Base-by-base conservation (phyloP, 2,329 filamentous ascomycete species). In the Hirsutella rhossiliensis region DNA sequence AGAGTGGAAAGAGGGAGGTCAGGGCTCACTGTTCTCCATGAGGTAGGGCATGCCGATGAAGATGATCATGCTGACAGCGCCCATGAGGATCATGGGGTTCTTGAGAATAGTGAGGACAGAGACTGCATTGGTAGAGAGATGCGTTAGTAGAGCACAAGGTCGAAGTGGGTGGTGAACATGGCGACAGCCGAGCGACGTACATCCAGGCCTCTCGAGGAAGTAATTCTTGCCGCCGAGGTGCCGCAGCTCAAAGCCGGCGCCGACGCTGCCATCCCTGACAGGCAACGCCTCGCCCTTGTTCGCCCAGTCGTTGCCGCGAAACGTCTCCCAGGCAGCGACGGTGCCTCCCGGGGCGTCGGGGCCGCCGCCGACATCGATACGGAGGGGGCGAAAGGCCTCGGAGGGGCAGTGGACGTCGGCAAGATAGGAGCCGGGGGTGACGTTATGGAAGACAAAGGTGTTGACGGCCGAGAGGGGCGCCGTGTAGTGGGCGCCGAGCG, bases 51-150 rank as follows among this genome's bases (percentile, higher is more conserved):
- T 87, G 52, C 89, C 89, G 55, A 97, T 75, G 50, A 95, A 88
- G 52, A 96, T 70, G 5, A 69, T 81, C 69, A 96, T 78, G 48
- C 82, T 87, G 34, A 92, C 80, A 30, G 94, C 65, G 5, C 84
- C 88, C 70, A 98, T 83, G 48, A 98, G 74, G 50, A 97, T 96
- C 88, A 97, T 97, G 4, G 92, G 92, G 60, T 87, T 95, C 71
- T 92, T 92, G 55, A 96, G 71, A 45, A 96, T 80, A 46, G 76
- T 78, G 45, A 96, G 58, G n/a, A 89, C 73, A 17, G 82, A 87
- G 66, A 90, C 84, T 87, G 51, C 12, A 11, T 13, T 13, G 31
- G n/a, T 5, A 32, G 13, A 4, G 8, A 32, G 31, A 27, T 12
- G 15, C 15, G 40, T 49, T 40, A 45, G 45, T 43, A 23, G 29